Conservation (phyloP, 78 protist genomes). For the Dictyostelium capitatum region DNA sequence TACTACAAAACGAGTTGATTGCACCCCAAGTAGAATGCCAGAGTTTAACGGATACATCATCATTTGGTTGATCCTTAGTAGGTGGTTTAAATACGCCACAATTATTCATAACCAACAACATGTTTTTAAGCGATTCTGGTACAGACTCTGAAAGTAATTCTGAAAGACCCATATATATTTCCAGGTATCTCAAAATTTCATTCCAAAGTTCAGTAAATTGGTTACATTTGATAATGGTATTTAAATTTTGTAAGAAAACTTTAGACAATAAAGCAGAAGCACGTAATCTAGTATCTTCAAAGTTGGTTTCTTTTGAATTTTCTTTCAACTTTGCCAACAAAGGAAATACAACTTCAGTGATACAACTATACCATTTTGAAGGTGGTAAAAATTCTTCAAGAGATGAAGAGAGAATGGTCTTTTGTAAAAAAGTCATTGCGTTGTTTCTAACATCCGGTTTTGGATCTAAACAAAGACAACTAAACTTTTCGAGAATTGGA, state of each 20-base stretch:
- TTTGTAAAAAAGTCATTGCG: slow-evolving; percentile 68
- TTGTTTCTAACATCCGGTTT: slow-evolving; percentile 28
- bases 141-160: slow-evolving; percentile 86
- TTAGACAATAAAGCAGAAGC: slow-evolving; percentile 72
- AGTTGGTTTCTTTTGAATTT: slow-evolving; percentile 23
- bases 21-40: slow-evolving; percentile 72
- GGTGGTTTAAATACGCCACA: slow-evolving; percentile 77
- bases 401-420: slow-evolving; percentile 30
- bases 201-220: slow-evolving; percentile 61
- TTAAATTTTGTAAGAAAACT: slow-evolving; percentile 80
- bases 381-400: slow-evolving; percentile 34
- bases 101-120: slow-evolving; percentile 88
- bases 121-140: slow-evolving; percentile 88
- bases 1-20: slow-evolving; percentile 56
- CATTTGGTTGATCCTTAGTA: neutral
- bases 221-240: neutral
- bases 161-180: slow-evolving; percentile 55
- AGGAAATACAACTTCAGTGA: slow-evolving; percentile 79
- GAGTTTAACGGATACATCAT: slow-evolving; percentile 10
- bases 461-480: slow-evolving; percentile 43
- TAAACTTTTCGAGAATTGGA: slow-evolving; percentile 10
- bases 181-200: slow-evolving; percentile 24
- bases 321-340: slow-evolving; percentile 23
- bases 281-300: slow-evolving; percentile 78
- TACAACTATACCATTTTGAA: slow-evolving; percentile 30